Conservation (phyloP, 208 protist species). For the Tritrichomonas foetus region DNA sequence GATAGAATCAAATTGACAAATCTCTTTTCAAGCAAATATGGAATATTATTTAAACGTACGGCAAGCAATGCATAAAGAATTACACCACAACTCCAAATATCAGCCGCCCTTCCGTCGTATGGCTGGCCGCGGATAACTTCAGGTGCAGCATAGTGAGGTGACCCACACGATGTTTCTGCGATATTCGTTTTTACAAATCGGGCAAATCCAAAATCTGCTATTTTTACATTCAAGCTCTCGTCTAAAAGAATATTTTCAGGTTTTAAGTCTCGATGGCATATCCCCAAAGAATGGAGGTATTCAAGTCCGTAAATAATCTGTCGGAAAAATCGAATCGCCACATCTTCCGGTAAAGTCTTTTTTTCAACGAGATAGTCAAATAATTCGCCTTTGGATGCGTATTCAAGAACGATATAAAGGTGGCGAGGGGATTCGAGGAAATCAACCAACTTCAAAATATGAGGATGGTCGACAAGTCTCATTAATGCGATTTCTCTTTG, state of each 20-base stretch:
- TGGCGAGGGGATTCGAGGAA: neutral
- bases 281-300: conserved; percentile 41
- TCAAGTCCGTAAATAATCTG: conserved; percentile 44
- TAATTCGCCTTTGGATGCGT: neutral
- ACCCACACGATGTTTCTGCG: no score
- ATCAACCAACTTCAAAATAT: neutral
- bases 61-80: neutral
- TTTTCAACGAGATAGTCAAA: neutral
- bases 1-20: no score
- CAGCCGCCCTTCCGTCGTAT: neutral
- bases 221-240: neutral
- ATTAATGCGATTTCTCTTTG: conserved; percentile 33
- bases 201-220: conserved; percentile 36
- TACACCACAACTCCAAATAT: no score
- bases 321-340: neutral
- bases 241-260: conserved; percentile 43
- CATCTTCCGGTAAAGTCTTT: neutral
- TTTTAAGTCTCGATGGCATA: conserved; percentile 46
- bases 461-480: neutral
- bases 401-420: conserved; percentile 12
- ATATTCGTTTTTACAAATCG: neutral
- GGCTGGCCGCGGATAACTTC: conserved; percentile 10
- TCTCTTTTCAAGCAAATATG: no score
- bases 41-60: conserved; percentile 48
- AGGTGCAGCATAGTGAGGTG: conserved; percentile 37